Base-by-base conservation (phyloP, 345 rosid species). In the Moringa oleifera region DNA sequence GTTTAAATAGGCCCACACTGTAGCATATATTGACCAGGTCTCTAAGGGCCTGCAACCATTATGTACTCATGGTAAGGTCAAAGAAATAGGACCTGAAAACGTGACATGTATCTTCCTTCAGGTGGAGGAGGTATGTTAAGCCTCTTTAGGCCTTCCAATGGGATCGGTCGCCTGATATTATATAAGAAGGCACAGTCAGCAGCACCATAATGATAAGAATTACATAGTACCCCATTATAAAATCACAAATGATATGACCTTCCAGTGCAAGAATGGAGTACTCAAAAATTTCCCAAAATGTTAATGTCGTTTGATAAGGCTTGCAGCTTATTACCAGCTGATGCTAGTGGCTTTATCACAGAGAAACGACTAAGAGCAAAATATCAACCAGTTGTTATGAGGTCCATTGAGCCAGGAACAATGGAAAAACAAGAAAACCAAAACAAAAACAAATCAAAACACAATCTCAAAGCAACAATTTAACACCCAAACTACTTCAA, bases 91-190 rank as follows among this genome's bases (percentile, higher is more conserved):
- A 90, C 97, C 96, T 90, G 75, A 67, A 71, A 86, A 21, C 87
- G 90, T 16, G 89, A 81, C 95, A 79, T 80, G 71, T 86, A 90
- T 63, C 81, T 83, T 76, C 97, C 96, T 69, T 84, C 97, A n/a
- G 96, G 96, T 11, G 96, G 98, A 57, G 90, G 90, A 55, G 87
- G 83, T 73, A 93, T 93, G 51, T 92, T 90, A 33, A 93, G 90
- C 75, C 74, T 90, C 81, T 93, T 82, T 71, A 93, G 64, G 46
- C 86, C 96, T 67, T 90, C 89, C 61, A 68, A 76, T 23, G 97
- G 97, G 65, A 90, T 81, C 37, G 91, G 86, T 54, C 88, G 91
- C 68, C 96, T 90, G 79, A 49, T 61, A 62, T 45, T 47, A 18
- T 55, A 65, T 36, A 52, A 65, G 28, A 28, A 46, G 4, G 19